Base-by-base conservation (phyloP, 2,329 filamentous ascomycete species). In the Lasiodiplodia sp. region DNA sequence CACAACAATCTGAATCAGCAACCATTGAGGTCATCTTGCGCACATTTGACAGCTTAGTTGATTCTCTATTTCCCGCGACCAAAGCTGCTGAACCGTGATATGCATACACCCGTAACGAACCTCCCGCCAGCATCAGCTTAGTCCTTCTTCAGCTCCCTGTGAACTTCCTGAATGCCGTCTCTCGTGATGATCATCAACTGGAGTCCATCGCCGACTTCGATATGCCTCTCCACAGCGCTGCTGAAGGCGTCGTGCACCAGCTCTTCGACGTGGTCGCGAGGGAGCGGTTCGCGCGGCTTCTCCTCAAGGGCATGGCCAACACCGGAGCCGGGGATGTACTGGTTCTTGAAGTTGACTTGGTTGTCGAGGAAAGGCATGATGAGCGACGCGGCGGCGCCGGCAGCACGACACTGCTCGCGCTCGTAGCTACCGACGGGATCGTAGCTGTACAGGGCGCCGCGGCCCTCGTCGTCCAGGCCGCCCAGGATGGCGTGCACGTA, bases 351-450 rank as follows among this genome's bases (percentile, higher is more conserved):
- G 85, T 98, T 98, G 85, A 99, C 96, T 83, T 99, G 96, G 81
- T 99, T 99, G 82, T 99, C 96, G 77, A 99, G 84, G 86, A 99
- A 99, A 1, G 96, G 96, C 92, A 97, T 99, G 82, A 99, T 99
- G 81, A 99, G 84, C 77, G 92, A 96, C 66, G 93, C 91, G 23
- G 94, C 94, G 16, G 96, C 94, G 75, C 96, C 96, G 52, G 93
- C 96, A 44, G 96, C 94, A 72, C 95, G 90, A 84, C 94, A 97
- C 84, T 97, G 93, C 84, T 99, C 96, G 73, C 96, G 87, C 86
- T 99, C 96, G 83, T 98, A 99, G 79, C 93, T 97, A 74, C 96
- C 96, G 52, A 99, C 96, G 0, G 96, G 96, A 79, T 99, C 96
- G 84, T 99, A 99, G 72, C 92, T 96, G 86, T 97, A 99, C 70